Evolutionary conservation across 2,329 filamentous ascomycete genomes (phyloP), one percentile per base, ranked within the genome.

Genomic region (Fusarium domesticum): DNA sequence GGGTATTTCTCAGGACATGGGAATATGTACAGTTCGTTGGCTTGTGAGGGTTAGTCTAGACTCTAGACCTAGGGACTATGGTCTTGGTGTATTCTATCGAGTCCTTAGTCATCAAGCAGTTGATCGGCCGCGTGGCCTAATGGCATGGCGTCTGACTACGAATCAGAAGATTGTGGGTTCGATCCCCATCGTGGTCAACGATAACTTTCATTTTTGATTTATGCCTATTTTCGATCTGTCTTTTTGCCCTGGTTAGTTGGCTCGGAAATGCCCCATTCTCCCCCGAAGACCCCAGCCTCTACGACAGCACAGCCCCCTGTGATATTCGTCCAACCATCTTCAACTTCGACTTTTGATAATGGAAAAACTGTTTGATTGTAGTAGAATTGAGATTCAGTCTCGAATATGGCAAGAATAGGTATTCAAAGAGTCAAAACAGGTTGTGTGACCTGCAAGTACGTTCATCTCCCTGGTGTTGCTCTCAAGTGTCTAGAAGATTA

Each of bases 1-100:
- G 56, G 53, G 2, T 68, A 68, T 51, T 45, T 67, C 5, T 66
- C 64, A 2, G 66, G 66, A 0, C 64, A 68, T 37, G 60, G 59
- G 3, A 68, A 68, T 39, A 67, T 64, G 64, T 68, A 66, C 43
- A 61, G 58, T 32, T 57, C 55, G 20, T 37, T 67, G 12, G 57
- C 48, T n/a, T 48, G 47, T 17, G 55, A 60, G 35, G 60, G 43
- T 39, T 5, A 16, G 32, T 5, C 17, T 34, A 5, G 31, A 17
- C 31, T 16, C n/a, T 16, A 6, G 6, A 31, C 28, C 4, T 34
- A 6, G 18, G 2, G 34, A 6, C 6, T 5, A n/a, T 12, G 11
- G 5, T 19, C 18, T 20, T 36, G 34, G 12, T n/a, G 18, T 20
- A 36, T 3, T 28, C 3, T 28, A 11, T 8, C 23, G 23, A 28